Evolutionary conservation across 176 grass and related monocot genomes (phyloP).

Genomic region (Carex pumila): DNA sequence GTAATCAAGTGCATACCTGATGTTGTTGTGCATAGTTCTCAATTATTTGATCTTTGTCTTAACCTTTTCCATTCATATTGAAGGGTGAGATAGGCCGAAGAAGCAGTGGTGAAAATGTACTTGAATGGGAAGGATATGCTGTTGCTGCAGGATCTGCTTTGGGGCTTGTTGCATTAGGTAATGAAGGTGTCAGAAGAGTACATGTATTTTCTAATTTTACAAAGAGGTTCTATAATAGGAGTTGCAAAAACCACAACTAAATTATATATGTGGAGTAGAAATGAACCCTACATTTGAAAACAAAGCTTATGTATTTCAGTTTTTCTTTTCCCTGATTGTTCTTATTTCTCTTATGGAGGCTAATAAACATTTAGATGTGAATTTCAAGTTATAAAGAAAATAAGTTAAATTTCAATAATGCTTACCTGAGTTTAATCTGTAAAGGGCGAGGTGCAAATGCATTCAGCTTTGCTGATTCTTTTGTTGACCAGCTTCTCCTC

Average conservation of each 20-base stretch:
- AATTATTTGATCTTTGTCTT: constrained; percentile 1
- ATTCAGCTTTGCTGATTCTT: constrained; percentile 73
- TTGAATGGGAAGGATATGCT: constrained; percentile 98
- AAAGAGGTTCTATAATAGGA: neutral
- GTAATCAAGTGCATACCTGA: neutral
- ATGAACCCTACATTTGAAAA: constrained; percentile 7
- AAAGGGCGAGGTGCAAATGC: constrained; percentile 64
- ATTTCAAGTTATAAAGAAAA: neutral
- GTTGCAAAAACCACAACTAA: neutral
- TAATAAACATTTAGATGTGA: neutral
- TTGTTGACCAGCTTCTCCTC: constrained; percentile 81
- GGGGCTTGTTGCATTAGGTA: constrained; percentile 94
- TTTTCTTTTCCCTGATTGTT: neutral
- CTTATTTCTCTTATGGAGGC: neutral
- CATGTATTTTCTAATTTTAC: constrained; percentile 19
- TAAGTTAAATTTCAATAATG: neutral
- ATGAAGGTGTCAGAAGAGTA: constrained; percentile 18
- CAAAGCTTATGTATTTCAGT: constrained; percentile 9
- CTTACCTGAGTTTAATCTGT: constrained; percentile 1
- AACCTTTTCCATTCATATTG: constrained; percentile 6
- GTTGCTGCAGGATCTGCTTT: constrained; percentile 95
- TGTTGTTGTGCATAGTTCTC: neutral
- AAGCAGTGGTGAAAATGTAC: constrained; percentile 95
- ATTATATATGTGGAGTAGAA: neutral
- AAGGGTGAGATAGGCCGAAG: constrained; percentile 97